These are phyloP conservation scores for Eucalyptus dawsonii DNA, from an alignment of 345 rosid species.

Conservation along the genomic window DNA sequence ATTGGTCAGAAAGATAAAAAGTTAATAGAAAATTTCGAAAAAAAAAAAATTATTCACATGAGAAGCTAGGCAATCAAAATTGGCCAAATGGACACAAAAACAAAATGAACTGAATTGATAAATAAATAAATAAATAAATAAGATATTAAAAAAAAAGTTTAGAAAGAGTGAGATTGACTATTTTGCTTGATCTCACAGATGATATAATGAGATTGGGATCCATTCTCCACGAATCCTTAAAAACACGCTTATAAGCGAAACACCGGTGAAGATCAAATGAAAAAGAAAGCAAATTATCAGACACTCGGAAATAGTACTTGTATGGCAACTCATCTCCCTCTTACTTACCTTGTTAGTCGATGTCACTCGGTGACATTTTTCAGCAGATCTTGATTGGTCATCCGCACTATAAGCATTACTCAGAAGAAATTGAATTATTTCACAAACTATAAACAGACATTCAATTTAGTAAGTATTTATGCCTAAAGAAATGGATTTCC, in stretches of 20 bases:
- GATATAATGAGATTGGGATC: neutral
- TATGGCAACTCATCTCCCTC: neutral
- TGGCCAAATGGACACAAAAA: too few relatives aligned
- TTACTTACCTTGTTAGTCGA: neutral
- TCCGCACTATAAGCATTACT: neutral
- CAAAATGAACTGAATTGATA: too few relatives aligned
- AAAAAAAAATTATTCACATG: too few relatives aligned
- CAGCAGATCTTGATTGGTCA: rapidly evolving
- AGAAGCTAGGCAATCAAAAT: too few relatives aligned
- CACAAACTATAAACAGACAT: neutral
- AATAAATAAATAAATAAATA: too few relatives aligned
- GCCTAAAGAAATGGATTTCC: neutral
- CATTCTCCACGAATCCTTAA: neutral
- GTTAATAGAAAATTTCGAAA: rapidly evolving
- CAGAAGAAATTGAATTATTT: neutral
- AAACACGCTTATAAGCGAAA: neutral
- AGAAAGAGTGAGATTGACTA: neutral
- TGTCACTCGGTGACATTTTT: neutral
- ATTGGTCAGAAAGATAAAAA: too few relatives aligned
- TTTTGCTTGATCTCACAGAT: too few relatives aligned
- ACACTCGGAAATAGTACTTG: neutral
- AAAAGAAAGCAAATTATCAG: neutral
- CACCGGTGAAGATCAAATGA: neutral
- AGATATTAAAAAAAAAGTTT: too few relatives aligned
- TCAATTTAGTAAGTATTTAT: neutral